A percentile compares a stretch with the other conserved stretches of the same genome.
Evolutionary conservation across 176 grass and related monocot species (phyloP).

Genomic region (Guadua angustifolia): DNA sequence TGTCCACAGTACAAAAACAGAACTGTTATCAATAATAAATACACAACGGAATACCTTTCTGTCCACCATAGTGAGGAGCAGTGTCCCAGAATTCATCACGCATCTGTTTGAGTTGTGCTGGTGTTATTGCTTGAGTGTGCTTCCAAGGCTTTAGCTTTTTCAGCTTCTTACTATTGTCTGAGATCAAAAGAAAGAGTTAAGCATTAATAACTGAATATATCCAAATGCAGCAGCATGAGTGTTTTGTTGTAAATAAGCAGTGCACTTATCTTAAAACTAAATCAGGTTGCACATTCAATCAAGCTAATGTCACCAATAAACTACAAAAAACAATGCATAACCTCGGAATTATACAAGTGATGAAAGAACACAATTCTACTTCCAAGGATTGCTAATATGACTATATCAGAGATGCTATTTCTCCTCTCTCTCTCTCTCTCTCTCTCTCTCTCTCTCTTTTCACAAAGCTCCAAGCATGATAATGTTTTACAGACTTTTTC

Average conservation of each 20-base stretch:
- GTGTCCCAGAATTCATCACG: conserved; percentile 98
- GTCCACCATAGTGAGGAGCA: conserved; percentile 92
- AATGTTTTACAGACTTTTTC: background rate
- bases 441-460: too few species aligned
- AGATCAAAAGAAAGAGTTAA: conserved; percentile 35
- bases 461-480: background rate
- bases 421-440: too few species aligned
- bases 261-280: conserved; percentile 1
- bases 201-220: conserved; percentile 25
- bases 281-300: background rate
- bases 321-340: background rate
- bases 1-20: background rate
- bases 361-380: background rate
- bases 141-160: conserved; percentile 83
- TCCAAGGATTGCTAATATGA: background rate
- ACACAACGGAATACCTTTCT: conserved; percentile 61
- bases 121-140: conserved; percentile 69
- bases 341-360: conserved; percentile 13
- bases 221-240: conserved; percentile 12
- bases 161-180: conserved; percentile 81
- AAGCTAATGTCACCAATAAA: background rate
- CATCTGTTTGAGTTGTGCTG: conserved; percentile 73
- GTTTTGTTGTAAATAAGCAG: conserved; percentile 13
- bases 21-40: conserved; percentile 14
- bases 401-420: background rate